Evolutionary conservation across 306 rosid genomes (phyloP).

Genomic region (Clitoria ternatea): DNA sequence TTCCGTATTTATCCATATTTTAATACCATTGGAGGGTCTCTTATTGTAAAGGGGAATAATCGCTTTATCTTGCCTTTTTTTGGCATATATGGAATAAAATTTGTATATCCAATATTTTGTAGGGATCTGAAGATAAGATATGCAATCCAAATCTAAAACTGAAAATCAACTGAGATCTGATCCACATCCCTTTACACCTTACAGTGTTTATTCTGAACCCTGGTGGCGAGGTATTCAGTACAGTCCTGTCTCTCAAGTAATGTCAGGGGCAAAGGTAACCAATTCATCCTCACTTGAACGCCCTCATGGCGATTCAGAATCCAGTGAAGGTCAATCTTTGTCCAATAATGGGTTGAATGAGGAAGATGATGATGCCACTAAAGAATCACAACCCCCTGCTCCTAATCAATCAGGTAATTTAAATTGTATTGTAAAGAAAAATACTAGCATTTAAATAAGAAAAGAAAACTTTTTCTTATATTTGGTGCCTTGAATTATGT

Average conservation of each 20-base stretch:
- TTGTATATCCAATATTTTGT: not conserved
- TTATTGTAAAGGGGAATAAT: not conserved
- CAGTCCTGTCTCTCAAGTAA: slow-evolving; percentile 39
- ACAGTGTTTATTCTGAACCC: slow-evolving; percentile 54
- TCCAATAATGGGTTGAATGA: slow-evolving; percentile 58
- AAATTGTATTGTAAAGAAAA: not conserved
- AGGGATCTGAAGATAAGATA: slow-evolving; percentile 49
- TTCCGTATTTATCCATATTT: not conserved
- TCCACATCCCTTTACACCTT: slow-evolving; percentile 43
- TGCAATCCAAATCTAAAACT: slow-evolving; percentile 65
- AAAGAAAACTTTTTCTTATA: not conserved
- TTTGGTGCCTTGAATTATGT: not conserved
- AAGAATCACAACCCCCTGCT: slow-evolving; percentile 36
- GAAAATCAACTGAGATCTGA: slow-evolving; percentile 36
- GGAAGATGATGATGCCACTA: slow-evolving; percentile 57
- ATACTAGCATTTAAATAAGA: not conserved
- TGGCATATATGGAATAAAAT: not conserved
- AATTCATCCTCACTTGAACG: slow-evolving; percentile 63
- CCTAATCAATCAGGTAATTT: slow-evolving; percentile 61
- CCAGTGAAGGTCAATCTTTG: slow-evolving; percentile 59
- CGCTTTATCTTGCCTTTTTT: not conserved
- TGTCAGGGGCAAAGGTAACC: slow-evolving; percentile 43
- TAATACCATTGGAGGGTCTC: not conserved
- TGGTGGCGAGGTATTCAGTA: slow-evolving; percentile 67
- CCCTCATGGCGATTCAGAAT: slow-evolving; percentile 64